Percentiles rank a stretch among this genome's conserved stretches.
Conservation (phyloP, 2,329 filamentous ascomycete genomes). For the Acrocalymma vagum region DNA sequence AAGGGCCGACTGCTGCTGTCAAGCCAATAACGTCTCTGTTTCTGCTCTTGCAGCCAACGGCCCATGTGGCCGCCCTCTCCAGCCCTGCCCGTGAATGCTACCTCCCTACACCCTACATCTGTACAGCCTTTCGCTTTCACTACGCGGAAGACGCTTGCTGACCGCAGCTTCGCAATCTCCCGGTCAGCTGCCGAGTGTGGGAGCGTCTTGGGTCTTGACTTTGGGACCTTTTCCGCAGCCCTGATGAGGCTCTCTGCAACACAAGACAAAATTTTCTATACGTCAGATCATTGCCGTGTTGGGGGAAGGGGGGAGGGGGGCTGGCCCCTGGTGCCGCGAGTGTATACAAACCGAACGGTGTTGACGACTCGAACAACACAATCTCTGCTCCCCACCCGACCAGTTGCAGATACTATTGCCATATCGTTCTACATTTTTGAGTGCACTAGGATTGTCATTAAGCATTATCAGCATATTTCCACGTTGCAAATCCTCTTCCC, state of each 20-base stretch:
- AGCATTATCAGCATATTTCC: too few species aligned
- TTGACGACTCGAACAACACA: too few species aligned
- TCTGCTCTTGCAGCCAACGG: background rate
- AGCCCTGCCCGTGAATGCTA: background rate
- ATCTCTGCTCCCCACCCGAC: background rate
- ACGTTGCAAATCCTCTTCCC: background rate
- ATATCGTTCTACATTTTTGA: too few species aligned
- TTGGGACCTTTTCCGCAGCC: background rate
- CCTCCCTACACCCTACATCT: constrained; percentile 3
- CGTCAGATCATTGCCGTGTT: too few species aligned
- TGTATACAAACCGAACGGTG: too few species aligned
- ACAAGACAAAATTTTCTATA: too few species aligned
- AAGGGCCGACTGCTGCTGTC: background rate
- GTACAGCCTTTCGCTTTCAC: constrained; percentile 20
- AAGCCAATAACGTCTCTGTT: constrained; percentile 1
- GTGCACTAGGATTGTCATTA: too few species aligned
- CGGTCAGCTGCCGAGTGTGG: background rate
- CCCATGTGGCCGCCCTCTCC: background rate
- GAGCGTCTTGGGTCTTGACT: background rate
- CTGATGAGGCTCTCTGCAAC: constrained; percentile 3
- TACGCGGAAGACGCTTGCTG: constrained; percentile 15
- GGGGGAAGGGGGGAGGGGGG: too few species aligned
- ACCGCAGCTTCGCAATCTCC: constrained; percentile 23
- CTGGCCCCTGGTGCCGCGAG: too few species aligned
- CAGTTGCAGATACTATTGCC: background rate